Conservation (phyloP, 2,329 filamentous ascomycete species). For the Sporothrix brasiliensis region DNA sequence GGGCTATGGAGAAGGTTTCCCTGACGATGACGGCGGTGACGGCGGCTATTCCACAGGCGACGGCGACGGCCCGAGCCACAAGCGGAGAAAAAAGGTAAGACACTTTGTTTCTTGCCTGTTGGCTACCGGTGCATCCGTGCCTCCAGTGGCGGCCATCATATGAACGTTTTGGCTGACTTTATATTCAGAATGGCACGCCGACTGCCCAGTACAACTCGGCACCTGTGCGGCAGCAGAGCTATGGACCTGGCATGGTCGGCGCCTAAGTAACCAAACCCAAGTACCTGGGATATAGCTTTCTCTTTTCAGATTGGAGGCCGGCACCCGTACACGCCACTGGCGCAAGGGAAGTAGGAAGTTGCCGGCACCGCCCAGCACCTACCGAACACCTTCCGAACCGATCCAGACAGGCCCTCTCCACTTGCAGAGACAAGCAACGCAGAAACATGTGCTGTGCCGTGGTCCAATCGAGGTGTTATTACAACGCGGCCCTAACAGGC, state of each 20-base stretch:
- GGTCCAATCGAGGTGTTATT: not conserved
- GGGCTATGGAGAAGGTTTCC: slow-evolving; percentile 72
- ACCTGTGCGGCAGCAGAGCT: slow-evolving; percentile 55
- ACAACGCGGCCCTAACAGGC: not conserved
- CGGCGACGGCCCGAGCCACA: slow-evolving; percentile 60
- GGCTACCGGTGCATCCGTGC: slow-evolving; percentile 33
- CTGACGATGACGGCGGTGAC: slow-evolving; percentile 66
- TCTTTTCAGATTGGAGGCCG: not conserved
- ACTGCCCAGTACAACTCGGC: slow-evolving; percentile 48
- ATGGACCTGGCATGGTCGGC: slow-evolving; percentile 62
- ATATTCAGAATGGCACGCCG: slow-evolving; percentile 51
- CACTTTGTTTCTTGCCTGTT: slow-evolving; percentile 36
- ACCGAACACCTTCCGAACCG: not conserved
- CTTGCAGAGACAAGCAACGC: not conserved
- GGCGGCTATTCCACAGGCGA: slow-evolving; percentile 70
- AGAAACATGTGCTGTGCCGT: not conserved
- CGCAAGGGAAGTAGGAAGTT: too few species aligned
- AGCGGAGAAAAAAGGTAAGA: slow-evolving; percentile 67
- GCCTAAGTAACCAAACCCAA: slow-evolving; percentile 46
- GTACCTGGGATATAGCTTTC: too few species aligned
- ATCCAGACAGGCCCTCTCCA: not conserved
- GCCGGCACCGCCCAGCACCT: not conserved
- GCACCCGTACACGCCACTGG: not conserved
- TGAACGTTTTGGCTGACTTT: slow-evolving; percentile 46
- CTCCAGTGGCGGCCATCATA: slow-evolving; percentile 36